A percentile compares a stretch with the other conserved stretches of the same genome.
Evolutionary conservation across 441 rosid genomes (phyloP).

Genomic region (Corymbia citriodora): DNA sequence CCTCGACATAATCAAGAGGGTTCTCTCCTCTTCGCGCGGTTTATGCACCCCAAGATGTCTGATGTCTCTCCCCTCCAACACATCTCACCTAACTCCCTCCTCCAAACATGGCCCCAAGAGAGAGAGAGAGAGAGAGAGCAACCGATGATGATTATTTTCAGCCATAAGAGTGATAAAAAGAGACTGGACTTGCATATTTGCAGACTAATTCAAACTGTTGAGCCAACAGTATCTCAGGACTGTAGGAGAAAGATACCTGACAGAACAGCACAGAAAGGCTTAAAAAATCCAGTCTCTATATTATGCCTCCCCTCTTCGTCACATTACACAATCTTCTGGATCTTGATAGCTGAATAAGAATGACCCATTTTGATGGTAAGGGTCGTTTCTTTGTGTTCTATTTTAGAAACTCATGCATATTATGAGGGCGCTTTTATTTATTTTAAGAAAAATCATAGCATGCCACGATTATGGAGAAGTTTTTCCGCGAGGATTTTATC

Average conservation of each 20-base stretch:
- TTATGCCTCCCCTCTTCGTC: background rate
- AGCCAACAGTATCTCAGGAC: background rate
- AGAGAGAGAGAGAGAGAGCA: too few species aligned
- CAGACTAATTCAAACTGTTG: background rate
- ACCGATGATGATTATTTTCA: background rate
- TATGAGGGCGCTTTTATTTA: background rate
- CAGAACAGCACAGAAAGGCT: too few species aligned
- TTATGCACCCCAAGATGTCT: background rate
- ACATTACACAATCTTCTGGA: background rate
- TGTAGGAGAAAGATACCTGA: background rate
- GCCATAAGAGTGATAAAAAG: background rate
- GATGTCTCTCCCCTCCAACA: background rate
- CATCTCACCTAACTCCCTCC: background rate
- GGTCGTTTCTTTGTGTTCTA: background rate
- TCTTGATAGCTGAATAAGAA: background rate
- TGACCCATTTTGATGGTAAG: background rate
- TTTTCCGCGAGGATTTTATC: background rate
- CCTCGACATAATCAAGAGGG: background rate
- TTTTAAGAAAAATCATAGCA: background rate
- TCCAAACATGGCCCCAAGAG: background rate
- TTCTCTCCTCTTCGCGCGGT: background rate
- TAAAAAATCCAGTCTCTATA: background rate
- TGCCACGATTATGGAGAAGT: background rate
- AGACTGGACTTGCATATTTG: background rate
- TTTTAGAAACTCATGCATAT: background rate